Evolutionary conservation across 2,329 filamentous ascomycete species (phyloP).

Genomic region (Fusarium virguliforme): DNA sequence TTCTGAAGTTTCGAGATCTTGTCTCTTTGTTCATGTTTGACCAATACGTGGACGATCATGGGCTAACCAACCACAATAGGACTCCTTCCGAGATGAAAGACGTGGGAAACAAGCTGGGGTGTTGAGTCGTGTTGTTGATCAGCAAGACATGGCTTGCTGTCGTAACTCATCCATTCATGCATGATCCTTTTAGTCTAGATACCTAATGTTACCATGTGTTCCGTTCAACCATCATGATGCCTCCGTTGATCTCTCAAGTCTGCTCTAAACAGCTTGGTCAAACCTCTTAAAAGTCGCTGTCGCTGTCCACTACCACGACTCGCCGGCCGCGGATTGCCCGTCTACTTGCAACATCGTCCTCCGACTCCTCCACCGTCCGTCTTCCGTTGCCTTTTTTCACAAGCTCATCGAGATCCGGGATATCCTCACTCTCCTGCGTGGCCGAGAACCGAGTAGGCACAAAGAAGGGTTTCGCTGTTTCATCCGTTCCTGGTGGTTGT

Average conservation of each 20-base stretch:
- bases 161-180: slow-evolving; percentile 36
- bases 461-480: slow-evolving; percentile 55
- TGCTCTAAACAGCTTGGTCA: slow-evolving; percentile 15
- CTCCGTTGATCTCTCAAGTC: slow-evolving; percentile 9
- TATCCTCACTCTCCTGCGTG: slow-evolving; percentile 61
- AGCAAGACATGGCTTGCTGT: slow-evolving; percentile 10
- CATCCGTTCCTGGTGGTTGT: slow-evolving; percentile 39
- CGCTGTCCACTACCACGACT: slow-evolving; percentile 53
- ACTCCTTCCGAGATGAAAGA: slow-evolving; percentile 4
- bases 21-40: slow-evolving; percentile 19
- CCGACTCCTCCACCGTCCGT: slow-evolving; percentile 30
- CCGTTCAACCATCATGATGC: slow-evolving; percentile 25
- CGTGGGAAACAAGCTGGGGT: not conserved
- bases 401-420: slow-evolving; percentile 57
- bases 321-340: slow-evolving; percentile 48
- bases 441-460: slow-evolving; percentile 58
- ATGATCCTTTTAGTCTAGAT: slow-evolving; percentile 40
- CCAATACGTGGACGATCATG: slow-evolving; percentile 2
- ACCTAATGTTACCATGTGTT: slow-evolving; percentile 36
- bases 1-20: slow-evolving; percentile 60
- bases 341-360: slow-evolving; percentile 39
- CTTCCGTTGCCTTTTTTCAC: slow-evolving; percentile 29
- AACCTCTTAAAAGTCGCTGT: slow-evolving; percentile 49
- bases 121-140: not conserved
- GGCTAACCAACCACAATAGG: slow-evolving; percentile 45